Base-by-base conservation (phyloP, 1,284 basidiomycete genomes). In the Austroboletus rostrupii region DNA sequence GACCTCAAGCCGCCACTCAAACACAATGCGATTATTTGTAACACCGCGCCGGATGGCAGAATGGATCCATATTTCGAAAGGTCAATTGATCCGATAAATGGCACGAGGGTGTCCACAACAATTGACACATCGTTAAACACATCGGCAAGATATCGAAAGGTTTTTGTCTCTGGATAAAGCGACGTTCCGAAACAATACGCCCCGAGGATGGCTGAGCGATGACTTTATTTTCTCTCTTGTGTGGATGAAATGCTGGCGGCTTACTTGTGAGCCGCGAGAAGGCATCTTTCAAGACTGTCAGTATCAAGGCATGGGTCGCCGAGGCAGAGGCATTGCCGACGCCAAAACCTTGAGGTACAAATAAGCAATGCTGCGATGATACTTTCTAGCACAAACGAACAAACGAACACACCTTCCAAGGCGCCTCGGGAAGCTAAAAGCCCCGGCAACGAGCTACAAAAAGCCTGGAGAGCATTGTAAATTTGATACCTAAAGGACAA, bases 61-160 rank as follows among this genome's bases (percentile, higher is more conserved):
- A 21, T 23, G 5, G 64, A 45, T 49, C 47, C 45, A 52, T 54
- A 50, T 55, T 29, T 23, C 29, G 52, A 43, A 48, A 59, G 59
- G n/a, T 67, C 54, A 8, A 69, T 53, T 2, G 70, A 64, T 31
- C 62, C 71, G 19, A 85, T 70, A 16, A 78, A 62, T 1, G 84
- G 84, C 0, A 83, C 81, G 8, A 85, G 54, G 2, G 78, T 78
- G 52, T 85, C 83, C 20, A 83, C 66, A 11, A 83, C 68, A 42
- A 81, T 74, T 1, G 81, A 74, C 0, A 70, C 64, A 54, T 87
- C 84, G 49, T 85, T 86, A 53, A 83, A 69, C 16, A 85, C 68
- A 55, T 87, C 84, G 0, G 83, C 85, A n/a, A 85, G 70, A 41
- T 85, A 71, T n/a, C 84, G 77, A 56, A 83, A 87, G 3, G 74